A percentile compares a stretch with the other conserved stretches of the same genome.
These are phyloP conservation scores for Globisporangium camurandrum DNA, from an alignment of 352 stramenopile genomes.

Conservation along the genomic window DNA sequence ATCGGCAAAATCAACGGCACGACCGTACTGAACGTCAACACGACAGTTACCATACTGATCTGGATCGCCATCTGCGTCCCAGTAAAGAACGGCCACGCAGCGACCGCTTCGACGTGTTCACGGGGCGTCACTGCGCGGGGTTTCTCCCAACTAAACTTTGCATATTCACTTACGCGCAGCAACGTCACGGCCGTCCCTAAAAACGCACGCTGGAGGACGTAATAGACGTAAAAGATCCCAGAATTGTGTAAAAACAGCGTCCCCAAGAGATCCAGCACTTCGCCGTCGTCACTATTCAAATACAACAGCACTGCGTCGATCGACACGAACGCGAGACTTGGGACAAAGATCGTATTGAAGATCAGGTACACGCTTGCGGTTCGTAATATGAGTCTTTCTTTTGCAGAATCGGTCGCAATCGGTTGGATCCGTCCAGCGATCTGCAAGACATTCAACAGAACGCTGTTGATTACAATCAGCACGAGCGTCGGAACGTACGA, in stretches of 20 bases:
- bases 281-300: conserved; percentile 56
- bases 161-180: conserved; percentile 68
- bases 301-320: conserved; percentile 81
- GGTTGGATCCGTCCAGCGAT: conserved; percentile 77
- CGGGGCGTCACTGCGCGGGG: conserved; percentile 62
- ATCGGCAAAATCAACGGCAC: conserved; percentile 79
- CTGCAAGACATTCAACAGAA: conserved; percentile 80
- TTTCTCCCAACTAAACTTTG: conserved; percentile 78
- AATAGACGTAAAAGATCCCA: conserved; percentile 86
- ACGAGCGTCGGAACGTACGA: conserved; percentile 80
- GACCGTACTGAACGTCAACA: conserved; percentile 82
- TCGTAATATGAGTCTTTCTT: conserved; percentile 76
- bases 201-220: conserved; percentile 80
- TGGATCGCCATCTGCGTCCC: conserved; percentile 78
- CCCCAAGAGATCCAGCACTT: conserved; percentile 74
- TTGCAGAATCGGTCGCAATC: conserved; percentile 77
- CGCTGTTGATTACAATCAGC: conserved; percentile 82
- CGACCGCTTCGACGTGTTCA: conserved; percentile 63
- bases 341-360: conserved; percentile 86
- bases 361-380: conserved; percentile 77
- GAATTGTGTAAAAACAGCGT: conserved; percentile 85
- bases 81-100: conserved; percentile 77
- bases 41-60: conserved; percentile 77
- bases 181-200: conserved; percentile 69
- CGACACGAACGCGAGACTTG: conserved; percentile 78